These are phyloP conservation scores for Neurospora sp. DNA, from an alignment of 495 filamentous ascomycete species.

Conservation along the genomic window DNA sequence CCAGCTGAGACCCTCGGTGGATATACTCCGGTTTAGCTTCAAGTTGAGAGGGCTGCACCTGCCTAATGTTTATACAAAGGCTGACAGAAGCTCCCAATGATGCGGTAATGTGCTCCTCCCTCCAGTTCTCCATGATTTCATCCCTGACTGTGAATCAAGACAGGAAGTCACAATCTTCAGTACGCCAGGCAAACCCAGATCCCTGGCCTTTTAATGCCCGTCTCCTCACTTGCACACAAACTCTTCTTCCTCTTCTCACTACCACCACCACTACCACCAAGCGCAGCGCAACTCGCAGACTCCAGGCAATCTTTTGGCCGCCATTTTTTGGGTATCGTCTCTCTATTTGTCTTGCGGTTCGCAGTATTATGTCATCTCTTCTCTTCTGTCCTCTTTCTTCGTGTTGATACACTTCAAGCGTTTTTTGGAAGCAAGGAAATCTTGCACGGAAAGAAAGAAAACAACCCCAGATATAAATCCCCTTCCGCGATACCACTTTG, in stretches of 20 bases:
- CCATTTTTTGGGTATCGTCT: slow-evolving; percentile 16
- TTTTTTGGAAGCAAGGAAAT: slow-evolving; percentile 9
- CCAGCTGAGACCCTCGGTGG: not conserved
- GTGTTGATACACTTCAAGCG: slow-evolving; percentile 6
- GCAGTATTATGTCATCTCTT: slow-evolving; percentile 19
- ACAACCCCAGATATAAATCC: not conserved
- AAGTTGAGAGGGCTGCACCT: not conserved
- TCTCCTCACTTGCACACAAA: not conserved
- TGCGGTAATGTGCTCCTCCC: not conserved
- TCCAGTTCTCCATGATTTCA: not conserved
- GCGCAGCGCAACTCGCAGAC: not conserved
- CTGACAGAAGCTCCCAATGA: not conserved
- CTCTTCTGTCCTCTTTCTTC: slow-evolving; percentile 1
- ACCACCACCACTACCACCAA: not conserved
- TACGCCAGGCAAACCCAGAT: not conserved
- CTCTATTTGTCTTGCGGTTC: slow-evolving; percentile 3
- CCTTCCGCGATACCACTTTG: not conserved
- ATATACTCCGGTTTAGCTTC: not conserved
- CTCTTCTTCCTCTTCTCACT: not conserved
- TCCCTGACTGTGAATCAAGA: not conserved
- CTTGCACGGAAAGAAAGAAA: slow-evolving; percentile 2
- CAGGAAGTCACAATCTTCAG: not conserved
- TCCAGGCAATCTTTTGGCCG: slow-evolving; percentile 19
- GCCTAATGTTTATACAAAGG: not conserved
- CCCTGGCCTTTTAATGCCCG: not conserved